A percentile compares a stretch with the other conserved stretches of the same genome.
Conservation (phyloP, 352 stramenopile genomes). For the Lagenidium sp. region DNA sequence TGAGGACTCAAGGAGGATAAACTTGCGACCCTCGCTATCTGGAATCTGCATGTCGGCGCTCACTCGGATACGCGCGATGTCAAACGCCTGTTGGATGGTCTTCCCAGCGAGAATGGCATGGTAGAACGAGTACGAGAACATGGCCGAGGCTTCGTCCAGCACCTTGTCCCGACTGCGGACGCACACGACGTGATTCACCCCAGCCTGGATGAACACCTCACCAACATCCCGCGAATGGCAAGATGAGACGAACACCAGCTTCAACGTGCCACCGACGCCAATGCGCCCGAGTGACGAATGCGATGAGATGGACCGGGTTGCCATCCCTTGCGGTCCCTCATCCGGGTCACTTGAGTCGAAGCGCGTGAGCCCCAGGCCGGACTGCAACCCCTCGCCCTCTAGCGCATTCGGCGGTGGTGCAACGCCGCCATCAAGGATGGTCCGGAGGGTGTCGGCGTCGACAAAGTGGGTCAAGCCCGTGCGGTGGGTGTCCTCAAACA, state of each 20-base stretch:
- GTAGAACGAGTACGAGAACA: slow-evolving; percentile 78
- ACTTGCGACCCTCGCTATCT: slow-evolving; percentile 61
- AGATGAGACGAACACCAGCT: slow-evolving; percentile 76
- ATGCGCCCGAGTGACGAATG: slow-evolving; percentile 22
- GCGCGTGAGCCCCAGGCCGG: too few relatives aligned
- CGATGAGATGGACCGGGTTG: slow-evolving; percentile 15
- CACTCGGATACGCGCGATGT: slow-evolving; percentile 61
- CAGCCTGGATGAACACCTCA: slow-evolving; percentile 70
- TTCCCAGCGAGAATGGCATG: slow-evolving; percentile 63
- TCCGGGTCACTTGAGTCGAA: too few relatives aligned
- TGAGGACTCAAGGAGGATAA: slow-evolving; percentile 65
- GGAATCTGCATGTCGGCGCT: slow-evolving; percentile 59
- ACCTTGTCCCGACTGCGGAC: slow-evolving; percentile 57
- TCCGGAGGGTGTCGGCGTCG: slow-evolving; percentile 44
- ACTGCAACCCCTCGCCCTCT: slow-evolving; percentile 2
- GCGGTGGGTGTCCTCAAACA: slow-evolving; percentile 71
- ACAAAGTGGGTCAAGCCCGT: slow-evolving; percentile 65
- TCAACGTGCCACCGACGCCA: slow-evolving; percentile 32
- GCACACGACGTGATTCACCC: slow-evolving; percentile 70
- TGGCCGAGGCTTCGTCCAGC: slow-evolving; percentile 59
- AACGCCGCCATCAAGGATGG: slow-evolving; percentile 33
- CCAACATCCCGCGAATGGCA: slow-evolving; percentile 74
- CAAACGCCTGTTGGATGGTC: slow-evolving; percentile 66
- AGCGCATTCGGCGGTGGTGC: slow-evolving; percentile 2
- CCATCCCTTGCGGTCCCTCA: too few relatives aligned